Percentiles rank a stretch among this genome's conserved stretches.
Conservation (phyloP, 768 basidiomycete species). For the Gymnopilus dilepis region DNA sequence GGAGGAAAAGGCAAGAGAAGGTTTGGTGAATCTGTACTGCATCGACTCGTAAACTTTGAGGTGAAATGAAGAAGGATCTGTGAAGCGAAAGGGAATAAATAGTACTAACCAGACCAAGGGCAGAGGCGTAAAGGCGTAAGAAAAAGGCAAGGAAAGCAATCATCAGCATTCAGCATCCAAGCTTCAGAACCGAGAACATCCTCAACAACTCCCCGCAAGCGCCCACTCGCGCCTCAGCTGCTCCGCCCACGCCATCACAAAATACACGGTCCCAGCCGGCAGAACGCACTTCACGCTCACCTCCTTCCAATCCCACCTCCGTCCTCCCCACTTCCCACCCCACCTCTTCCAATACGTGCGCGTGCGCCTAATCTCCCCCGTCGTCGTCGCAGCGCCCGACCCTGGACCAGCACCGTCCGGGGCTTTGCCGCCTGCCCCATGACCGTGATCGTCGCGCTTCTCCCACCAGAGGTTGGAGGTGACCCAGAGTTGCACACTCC, state of each 20-base stretch:
- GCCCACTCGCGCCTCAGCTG: constrained; percentile 51
- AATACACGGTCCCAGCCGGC: constrained; percentile 77
- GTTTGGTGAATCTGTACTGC: too few species aligned
- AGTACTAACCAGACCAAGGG: background rate
- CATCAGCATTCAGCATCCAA: too few species aligned
- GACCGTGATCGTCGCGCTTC: constrained; percentile 32
- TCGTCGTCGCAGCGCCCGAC: background rate
- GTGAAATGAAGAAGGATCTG: background rate
- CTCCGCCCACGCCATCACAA: constrained; percentile 80
- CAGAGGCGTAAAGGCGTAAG: too few species aligned
- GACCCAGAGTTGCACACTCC: constrained; percentile 93
- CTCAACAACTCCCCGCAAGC: constrained; percentile 8
- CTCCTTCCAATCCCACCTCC: constrained; percentile 83
- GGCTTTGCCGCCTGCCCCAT: too few species aligned
- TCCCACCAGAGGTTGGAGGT: constrained; percentile 84
- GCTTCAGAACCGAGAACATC: too few species aligned
- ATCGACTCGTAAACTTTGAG: background rate
- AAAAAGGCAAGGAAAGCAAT: background rate
- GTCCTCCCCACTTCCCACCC: constrained; percentile 58
- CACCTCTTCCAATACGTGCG: constrained; percentile 42
- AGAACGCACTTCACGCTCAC: constrained; percentile 73
- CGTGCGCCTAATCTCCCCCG: constrained; percentile 13
- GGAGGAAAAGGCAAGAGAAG: background rate
- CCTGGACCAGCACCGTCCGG: constrained; percentile 1
- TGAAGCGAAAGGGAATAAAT: constrained; percentile 7